Conservation (phyloP, 2,329 filamentous ascomycete genomes). For the Colletotrichum incanum region DNA sequence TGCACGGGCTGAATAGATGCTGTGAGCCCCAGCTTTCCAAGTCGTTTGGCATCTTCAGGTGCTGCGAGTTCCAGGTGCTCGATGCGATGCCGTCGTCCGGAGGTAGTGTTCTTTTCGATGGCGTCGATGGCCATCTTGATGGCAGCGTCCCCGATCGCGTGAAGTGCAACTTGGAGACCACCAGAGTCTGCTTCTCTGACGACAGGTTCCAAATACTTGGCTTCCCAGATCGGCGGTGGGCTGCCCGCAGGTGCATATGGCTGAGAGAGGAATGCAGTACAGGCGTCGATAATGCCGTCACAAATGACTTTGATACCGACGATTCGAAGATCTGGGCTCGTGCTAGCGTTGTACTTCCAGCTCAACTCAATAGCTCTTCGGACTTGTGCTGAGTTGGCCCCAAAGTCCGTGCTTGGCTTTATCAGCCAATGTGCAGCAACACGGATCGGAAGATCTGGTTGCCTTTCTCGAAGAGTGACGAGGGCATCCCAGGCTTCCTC, state of each 20-base stretch:
- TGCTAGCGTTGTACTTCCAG: conserved; percentile 53
- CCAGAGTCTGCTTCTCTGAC: conserved; percentile 68
- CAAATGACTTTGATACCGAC: conserved; percentile 77
- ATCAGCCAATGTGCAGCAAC: conserved; percentile 64
- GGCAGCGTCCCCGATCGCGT: conserved; percentile 76
- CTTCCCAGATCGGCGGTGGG: conserved; percentile 69
- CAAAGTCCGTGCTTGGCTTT: conserved; percentile 52
- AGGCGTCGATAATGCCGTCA: conserved; percentile 77
- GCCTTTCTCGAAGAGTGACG: conserved; percentile 40
- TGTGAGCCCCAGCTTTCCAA: conserved; percentile 73
- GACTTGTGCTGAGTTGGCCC: conserved; percentile 55
- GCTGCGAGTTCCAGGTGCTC: conserved; percentile 76
- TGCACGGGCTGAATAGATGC: conserved; percentile 73
- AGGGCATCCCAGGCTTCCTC: conserved; percentile 60
- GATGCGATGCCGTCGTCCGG: conserved; percentile 71
- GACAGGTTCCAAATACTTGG: conserved; percentile 66
- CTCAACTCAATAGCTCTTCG: conserved; percentile 56
- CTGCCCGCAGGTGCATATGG: conserved; percentile 68
- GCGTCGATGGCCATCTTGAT: conserved; percentile 71
- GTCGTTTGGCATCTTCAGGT: conserved; percentile 67
- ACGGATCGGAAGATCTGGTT: conserved; percentile 51
- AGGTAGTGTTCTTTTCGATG: conserved; percentile 60
- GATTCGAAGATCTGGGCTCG: conserved; percentile 61
- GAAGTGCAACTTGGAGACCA: conserved; percentile 74
- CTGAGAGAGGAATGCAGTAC: conserved; percentile 73